A percentile compares a stretch with the other conserved stretches of the same genome.
These are phyloP conservation scores for Spathaspora boniae DNA, from an alignment of 805 yeast species.

Conservation along the genomic window DNA sequence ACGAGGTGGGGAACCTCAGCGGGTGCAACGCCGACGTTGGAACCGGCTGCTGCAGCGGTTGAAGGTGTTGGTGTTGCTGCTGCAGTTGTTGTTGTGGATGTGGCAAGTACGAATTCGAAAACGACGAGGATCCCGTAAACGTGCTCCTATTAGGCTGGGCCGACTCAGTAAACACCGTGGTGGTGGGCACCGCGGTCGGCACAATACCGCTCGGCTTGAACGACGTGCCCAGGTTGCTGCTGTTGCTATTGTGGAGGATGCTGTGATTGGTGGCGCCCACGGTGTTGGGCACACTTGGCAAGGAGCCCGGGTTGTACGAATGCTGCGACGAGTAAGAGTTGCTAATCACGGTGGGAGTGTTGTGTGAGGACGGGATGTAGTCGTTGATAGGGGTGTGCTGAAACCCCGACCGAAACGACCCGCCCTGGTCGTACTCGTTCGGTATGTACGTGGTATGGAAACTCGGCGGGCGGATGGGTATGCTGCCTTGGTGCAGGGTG, in stretches of 20 bases:
- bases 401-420: constrained; percentile 1
- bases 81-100: constrained; percentile 8
- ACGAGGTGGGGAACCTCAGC: constrained; percentile 7
- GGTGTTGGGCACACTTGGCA: constrained; percentile 19
- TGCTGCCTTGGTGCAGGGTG: too few relatives aligned
- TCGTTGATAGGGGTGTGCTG: constrained; percentile 12
- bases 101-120: constrained; percentile 8
- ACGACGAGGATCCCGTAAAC: constrained; percentile 7
- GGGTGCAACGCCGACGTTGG: too few relatives aligned
- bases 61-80: neutral
- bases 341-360: constrained; percentile 41
- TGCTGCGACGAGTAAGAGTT: constrained; percentile 41
- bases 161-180: constrained; percentile 48
- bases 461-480: too few relatives aligned
- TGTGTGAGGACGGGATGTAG: constrained; percentile 40
- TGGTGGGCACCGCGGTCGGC: constrained; percentile 49
- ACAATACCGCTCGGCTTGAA: constrained; percentile 12
- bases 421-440: neutral
- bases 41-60: too few relatives aligned
- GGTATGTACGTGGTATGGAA: neutral
- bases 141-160: constrained; percentile 21
- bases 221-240: constrained; percentile 7
- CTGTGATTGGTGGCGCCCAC: constrained; percentile 12
- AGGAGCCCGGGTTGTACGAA: constrained; percentile 22
- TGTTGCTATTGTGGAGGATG: constrained; percentile 6